Evolutionary conservation across 1,284 basidiomycete genomes (phyloP), one percentile per base, ranked within the genome.

Genomic region (Leccinum pseudoinsigne): DNA sequence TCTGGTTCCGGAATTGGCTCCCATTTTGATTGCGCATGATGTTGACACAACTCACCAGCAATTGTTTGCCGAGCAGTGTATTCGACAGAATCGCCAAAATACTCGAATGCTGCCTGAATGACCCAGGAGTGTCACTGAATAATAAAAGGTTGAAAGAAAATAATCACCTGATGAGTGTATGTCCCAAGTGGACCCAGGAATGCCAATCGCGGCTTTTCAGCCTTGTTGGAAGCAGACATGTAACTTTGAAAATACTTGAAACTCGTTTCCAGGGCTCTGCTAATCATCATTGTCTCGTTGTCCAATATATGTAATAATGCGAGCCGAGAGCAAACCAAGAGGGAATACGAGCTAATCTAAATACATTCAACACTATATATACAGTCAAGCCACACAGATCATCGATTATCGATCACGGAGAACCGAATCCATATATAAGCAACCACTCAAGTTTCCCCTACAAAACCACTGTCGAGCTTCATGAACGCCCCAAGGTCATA

Each of bases 151-250:
- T 7, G 42, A 34, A 31, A 55, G 57, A 55, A 42, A 55, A 23
- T 14, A 36, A 72, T 63, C 64, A 87, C 90, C 80, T 92, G 88
- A 68, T 93, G 90, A 55, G 90, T 85, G 72, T 90, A 92, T 42
- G 90, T 93, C 55, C 91, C 90, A 56, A 81, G 72, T 23, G 91
- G 90, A 9, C 90, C 90, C 34, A 93, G 78, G 71, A 87, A 86
- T 58, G 84, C 84, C 53, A 77, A 55, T 36, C 42, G 62, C 3
- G 73, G 66, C 53, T 64, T 74, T 60, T 56, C 57, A 31, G 64
- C 28, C 26, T 42, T 57, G 34, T 40, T 51, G 18, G 66, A 55
- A 16, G 42, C 5, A 23, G 56, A 50, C 69, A 66, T 68, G 7
- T 55, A 61, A 7, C 26, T 50, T 21, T 54, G 64, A 21, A 63